Percentiles rank a stretch among this genome's conserved stretches.
Conservation (phyloP, 1,284 basidiomycete genomes). For the Naganishia albida region DNA sequence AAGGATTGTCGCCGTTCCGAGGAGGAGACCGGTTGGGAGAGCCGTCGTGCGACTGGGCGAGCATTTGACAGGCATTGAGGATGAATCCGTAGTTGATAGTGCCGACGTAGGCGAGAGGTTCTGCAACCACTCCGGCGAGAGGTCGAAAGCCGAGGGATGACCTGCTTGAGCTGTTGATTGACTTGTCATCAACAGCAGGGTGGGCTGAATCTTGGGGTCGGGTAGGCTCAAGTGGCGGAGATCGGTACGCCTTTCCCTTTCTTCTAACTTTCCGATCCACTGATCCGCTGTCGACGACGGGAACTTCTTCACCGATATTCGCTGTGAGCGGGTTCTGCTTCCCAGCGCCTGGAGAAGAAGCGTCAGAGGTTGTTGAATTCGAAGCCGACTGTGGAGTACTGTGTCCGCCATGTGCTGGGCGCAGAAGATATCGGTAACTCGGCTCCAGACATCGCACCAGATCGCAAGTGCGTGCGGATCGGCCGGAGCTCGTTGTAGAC, state of each 20-base stretch:
- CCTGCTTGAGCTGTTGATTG: background rate
- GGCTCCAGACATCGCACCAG: conserved; percentile 11
- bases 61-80: conserved; percentile 19
- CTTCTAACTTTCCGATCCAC: conserved; percentile 7
- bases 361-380: background rate
- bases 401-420: background rate
- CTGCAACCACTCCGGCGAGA: background rate
- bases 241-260: conserved; percentile 25
- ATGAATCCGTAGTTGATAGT: conserved; percentile 26
- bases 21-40: conserved; percentile 4
- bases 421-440: conserved; percentile 20
- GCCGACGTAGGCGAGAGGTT: conserved; percentile 20
- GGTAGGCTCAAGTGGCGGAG: conserved; percentile 14
- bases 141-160: background rate
- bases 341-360: background rate
- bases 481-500: conserved; percentile 6
- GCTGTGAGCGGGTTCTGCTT: background rate
- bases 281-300: background rate
- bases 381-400: background rate
- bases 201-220: background rate
- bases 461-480: background rate
- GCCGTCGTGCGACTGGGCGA: conserved; percentile 2
- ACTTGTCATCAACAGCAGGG: background rate
- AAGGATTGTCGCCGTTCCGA: background rate
- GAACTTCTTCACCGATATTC: background rate